Percentiles rank a stretch among this genome's conserved stretches.
Conservation (phyloP, 441 rosid species). For the Theobroma grandiflorum region DNA sequence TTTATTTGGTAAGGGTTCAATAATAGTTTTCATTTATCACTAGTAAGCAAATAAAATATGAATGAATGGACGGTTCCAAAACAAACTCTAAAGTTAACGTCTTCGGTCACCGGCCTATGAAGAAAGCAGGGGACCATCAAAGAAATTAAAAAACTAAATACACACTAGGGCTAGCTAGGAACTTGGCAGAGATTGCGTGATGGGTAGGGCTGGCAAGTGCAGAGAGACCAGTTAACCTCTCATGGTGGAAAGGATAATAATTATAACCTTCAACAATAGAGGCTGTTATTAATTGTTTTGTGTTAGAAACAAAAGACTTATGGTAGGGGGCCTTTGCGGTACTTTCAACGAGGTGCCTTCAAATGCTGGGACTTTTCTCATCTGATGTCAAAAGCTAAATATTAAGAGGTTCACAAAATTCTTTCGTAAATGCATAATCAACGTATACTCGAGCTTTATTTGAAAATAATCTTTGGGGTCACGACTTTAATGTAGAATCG, state of each 20-base stretch:
- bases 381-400: too few relatives aligned
- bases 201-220: too few relatives aligned
- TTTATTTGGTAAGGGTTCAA: too few relatives aligned
- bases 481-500: too few relatives aligned
- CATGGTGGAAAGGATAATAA: too few relatives aligned
- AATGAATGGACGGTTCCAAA: not conserved
- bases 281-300: not conserved
- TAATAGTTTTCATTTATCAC: too few relatives aligned
- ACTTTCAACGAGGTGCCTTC: too few relatives aligned
- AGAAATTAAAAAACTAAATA: not conserved
- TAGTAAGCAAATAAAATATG: too few relatives aligned
- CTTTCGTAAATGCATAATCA: not conserved
- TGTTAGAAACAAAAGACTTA: too few relatives aligned
- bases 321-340: too few relatives aligned
- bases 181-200: not conserved
- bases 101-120: not conserved
- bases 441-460: not conserved
- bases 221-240: too few relatives aligned
- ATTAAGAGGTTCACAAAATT: not conserved
- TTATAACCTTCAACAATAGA: not conserved
- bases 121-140: conserved; percentile 12
- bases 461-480: not conserved
- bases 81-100: not conserved
- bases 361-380: too few relatives aligned
- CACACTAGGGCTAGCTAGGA: not conserved